Base-by-base conservation (phyloP, 176 grass and related monocot genomes). In the Aegilops sharonensis region DNA sequence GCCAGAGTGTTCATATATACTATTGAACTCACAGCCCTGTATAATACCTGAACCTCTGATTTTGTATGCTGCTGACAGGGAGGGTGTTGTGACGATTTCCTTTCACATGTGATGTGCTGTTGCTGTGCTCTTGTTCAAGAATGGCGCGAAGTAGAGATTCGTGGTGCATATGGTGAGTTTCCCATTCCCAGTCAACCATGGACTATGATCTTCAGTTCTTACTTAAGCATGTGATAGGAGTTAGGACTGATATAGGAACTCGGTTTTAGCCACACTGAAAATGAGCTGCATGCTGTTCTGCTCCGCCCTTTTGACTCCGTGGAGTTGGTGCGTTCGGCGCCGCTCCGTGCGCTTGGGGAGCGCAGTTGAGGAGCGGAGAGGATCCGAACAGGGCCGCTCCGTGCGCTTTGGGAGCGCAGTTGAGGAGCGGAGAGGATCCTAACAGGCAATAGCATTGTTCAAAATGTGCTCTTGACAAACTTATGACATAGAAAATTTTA, bases 91-190 rank as follows among this genome's bases (percentile, higher is more conserved):
- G 97, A 99, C 6, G 97, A 99, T 82, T 99, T 99, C 86, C 84
- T 99, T 70, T 99, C 97, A 3, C 97, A 99, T 85, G 80, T 99
- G 18, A 52, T 99, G 87, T 99, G 97, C 48, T 99, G 97, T 65
- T 99, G 97, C 69, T 99, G 97, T 18, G 97, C 97, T 0, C 92
- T 99, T 75, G 97, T 99, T 89, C 97, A 99, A 87, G 94, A 99
- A 93, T 99, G 97, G 97, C 94, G 94, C 1, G 97, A 99, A 88
- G 85, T 99, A 25, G 89, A 99, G 88, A 94, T 99, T 56, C 90
- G 94, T 45, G 89, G 89, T 11, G 83, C 83, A 29, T 88, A 90
- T 39, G 92, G 97, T 99, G 85, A 86, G 66, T 68, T 60, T 35
- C 42, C 9, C 29, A 67, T 21, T 64, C 48, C 18, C 27, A 25